Conservation (phyloP, 306 rosid species). For the Acacia crassicarpa region DNA sequence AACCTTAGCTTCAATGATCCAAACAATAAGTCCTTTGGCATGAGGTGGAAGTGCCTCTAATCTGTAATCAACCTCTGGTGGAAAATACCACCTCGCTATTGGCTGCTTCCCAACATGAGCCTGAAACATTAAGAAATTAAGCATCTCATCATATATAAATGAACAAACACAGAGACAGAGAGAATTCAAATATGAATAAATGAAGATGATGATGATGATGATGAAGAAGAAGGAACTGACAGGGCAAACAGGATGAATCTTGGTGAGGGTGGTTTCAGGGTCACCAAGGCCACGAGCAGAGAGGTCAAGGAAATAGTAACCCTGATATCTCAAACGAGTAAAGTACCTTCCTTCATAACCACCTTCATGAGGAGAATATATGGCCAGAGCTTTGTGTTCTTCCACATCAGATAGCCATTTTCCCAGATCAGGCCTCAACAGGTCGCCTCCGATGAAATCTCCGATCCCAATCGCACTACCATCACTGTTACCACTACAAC, state of each 20-base stretch:
- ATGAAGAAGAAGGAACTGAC: conserved; percentile 50
- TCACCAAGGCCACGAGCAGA: conserved; percentile 93
- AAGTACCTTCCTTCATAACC: conserved; percentile 95
- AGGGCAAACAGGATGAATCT: conserved; percentile 92
- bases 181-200: not conserved
- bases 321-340: conserved; percentile 65
- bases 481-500: conserved; percentile 37
- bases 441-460: conserved; percentile 91
- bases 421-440: conserved; percentile 69
- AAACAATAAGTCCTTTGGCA: conserved; percentile 61
- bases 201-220: not conserved
- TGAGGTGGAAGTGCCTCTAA: conserved; percentile 82
- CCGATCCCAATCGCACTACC: conserved; percentile 47
- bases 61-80: conserved; percentile 96
- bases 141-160: too few relatives aligned
- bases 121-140: conserved; percentile 1
- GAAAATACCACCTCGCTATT: conserved; percentile 87
- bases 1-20: conserved; percentile 57
- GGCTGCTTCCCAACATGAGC: conserved; percentile 57
- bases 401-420: conserved; percentile 88
- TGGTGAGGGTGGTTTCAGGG: conserved; percentile 92
- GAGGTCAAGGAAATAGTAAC: conserved; percentile 89
- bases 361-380: conserved; percentile 93
- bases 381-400: conserved; percentile 89
- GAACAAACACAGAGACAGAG: not conserved